These are phyloP conservation scores for Venturia asperata DNA, from an alignment of 2,329 filamentous ascomycete genomes.

Conservation along the genomic window DNA sequence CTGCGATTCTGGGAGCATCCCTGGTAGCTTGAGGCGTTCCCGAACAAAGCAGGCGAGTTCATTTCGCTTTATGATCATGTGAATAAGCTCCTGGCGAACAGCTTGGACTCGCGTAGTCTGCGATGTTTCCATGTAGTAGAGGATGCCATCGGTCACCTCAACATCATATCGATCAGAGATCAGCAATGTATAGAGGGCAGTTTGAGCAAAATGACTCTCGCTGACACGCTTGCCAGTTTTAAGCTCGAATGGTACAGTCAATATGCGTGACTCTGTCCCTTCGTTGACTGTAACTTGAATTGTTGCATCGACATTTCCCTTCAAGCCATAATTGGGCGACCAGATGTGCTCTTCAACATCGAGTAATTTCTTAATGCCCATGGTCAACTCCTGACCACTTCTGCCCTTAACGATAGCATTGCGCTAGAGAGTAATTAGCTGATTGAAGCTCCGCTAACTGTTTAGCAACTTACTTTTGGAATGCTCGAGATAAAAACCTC, in stretches of 20 bases:
- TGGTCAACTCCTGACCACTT: conserved; percentile 65
- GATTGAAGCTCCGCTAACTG: background rate
- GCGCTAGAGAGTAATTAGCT: background rate
- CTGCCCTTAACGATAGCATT: conserved; percentile 72
- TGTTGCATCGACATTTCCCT: conserved; percentile 96
- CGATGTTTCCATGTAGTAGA: conserved; percentile 93
- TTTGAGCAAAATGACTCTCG: conserved; percentile 82
- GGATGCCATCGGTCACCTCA: conserved; percentile 77
- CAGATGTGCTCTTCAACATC: conserved; percentile 97
- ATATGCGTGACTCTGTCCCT: conserved; percentile 54
- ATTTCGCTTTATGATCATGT: conserved; percentile 96
- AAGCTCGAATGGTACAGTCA: conserved; percentile 89
- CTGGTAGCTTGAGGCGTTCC: conserved; percentile 72
- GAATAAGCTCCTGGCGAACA: conserved; percentile 77
- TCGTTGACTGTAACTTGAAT: conserved; percentile 80
- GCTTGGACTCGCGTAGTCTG: conserved; percentile 79
- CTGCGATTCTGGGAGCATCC: conserved; percentile 75
- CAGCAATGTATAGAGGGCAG: conserved; percentile 85
- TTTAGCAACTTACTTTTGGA: conserved; percentile 42
- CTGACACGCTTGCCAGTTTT: conserved; percentile 85
- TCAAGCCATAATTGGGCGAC: conserved; percentile 95
- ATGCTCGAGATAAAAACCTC: conserved; percentile 65
- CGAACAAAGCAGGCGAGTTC: conserved; percentile 78
- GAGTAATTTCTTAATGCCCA: conserved; percentile 88
- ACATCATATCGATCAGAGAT: conserved; percentile 91